Evolutionary conservation across 2,329 filamentous ascomycete species (phyloP).

Genomic region (Pezicula radicicola): DNA sequence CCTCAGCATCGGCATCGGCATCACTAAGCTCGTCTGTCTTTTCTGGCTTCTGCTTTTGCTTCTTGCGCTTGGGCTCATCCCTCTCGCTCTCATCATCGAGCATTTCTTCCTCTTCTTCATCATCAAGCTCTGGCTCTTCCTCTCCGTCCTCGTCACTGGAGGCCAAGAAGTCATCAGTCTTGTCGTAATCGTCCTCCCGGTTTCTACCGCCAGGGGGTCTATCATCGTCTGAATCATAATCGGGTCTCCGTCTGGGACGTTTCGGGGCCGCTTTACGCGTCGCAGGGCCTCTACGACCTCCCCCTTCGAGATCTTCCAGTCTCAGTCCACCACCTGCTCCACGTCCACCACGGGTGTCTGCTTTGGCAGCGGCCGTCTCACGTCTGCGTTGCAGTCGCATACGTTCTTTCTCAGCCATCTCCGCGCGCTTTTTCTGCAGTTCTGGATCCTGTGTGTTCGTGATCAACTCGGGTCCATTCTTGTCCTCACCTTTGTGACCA

Average conservation of each 20-base stretch:
- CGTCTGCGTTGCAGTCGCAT: constrained; percentile 62
- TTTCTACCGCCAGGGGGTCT: constrained; percentile 52
- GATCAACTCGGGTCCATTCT: constrained; percentile 63
- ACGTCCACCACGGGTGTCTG: constrained; percentile 36
- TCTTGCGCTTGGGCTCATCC: constrained; percentile 27
- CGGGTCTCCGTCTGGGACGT: constrained; percentile 54
- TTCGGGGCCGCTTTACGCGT: constrained; percentile 48
- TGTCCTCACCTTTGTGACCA: constrained; percentile 47
- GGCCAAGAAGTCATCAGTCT: constrained; percentile 77
- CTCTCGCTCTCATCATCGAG: constrained; percentile 44
- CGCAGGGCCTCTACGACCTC: constrained; percentile 43
- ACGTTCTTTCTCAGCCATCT: constrained; percentile 71
- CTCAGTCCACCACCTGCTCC: constrained; percentile 56
- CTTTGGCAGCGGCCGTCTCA: constrained; percentile 63
- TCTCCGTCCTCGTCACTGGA: constrained; percentile 69
- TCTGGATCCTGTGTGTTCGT: constrained; percentile 72
- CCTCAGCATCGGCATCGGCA: constrained; percentile 48
- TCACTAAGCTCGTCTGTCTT: constrained; percentile 39
- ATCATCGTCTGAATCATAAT: constrained; percentile 78
- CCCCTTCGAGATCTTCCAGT: constrained; percentile 67
- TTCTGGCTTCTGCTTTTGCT: constrained; percentile 23
- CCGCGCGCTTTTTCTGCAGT: constrained; percentile 69
- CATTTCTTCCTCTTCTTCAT: constrained; percentile 33
- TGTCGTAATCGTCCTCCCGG: constrained; percentile 73
- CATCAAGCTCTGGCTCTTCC: constrained; percentile 56